Conservation (phyloP, 176 grass and related monocot genomes). For the Carex parvula region DNA sequence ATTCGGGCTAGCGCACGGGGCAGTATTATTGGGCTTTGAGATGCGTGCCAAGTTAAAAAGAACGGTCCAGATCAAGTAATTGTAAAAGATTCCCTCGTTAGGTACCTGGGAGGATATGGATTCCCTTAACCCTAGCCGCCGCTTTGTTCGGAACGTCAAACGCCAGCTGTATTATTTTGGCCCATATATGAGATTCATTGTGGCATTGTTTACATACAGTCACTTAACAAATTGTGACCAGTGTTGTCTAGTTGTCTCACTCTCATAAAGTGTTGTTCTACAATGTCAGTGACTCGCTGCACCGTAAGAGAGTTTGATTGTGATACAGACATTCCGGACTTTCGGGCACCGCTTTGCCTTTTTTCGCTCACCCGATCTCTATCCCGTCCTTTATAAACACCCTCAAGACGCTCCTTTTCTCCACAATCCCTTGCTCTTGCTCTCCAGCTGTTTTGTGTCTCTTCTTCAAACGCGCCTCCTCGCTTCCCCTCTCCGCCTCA, state of each 20-base stretch:
- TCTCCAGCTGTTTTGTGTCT: not conserved
- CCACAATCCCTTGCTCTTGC: not conserved
- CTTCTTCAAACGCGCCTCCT: not conserved
- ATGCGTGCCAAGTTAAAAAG: too few relatives aligned
- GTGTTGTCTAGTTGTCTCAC: not conserved
- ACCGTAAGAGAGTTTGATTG: not conserved
- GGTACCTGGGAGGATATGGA: too few relatives aligned
- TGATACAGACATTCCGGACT: not conserved
- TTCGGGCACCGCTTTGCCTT: not conserved
- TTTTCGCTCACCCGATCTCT: not conserved
- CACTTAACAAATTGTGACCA: too few relatives aligned
- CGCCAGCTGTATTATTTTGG: not conserved
- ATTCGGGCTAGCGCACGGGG: too few relatives aligned
- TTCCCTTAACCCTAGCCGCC: slow-evolving; percentile 14
- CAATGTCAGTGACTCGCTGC: too few relatives aligned
- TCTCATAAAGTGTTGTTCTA: too few relatives aligned
- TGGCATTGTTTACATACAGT: not conserved
- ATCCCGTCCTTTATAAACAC: slow-evolving; percentile 16
- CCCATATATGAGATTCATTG: not conserved
- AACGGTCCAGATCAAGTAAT: too few relatives aligned
- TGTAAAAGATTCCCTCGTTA: too few relatives aligned
- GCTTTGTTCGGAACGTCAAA: not conserved
- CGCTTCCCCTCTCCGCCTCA: slow-evolving; percentile 12
- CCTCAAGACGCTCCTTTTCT: not conserved
- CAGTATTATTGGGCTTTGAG: too few relatives aligned